These are phyloP conservation scores for Eleusine coracana DNA, from an alignment of 176 grass and related monocot genomes.

Conservation along the genomic window DNA sequence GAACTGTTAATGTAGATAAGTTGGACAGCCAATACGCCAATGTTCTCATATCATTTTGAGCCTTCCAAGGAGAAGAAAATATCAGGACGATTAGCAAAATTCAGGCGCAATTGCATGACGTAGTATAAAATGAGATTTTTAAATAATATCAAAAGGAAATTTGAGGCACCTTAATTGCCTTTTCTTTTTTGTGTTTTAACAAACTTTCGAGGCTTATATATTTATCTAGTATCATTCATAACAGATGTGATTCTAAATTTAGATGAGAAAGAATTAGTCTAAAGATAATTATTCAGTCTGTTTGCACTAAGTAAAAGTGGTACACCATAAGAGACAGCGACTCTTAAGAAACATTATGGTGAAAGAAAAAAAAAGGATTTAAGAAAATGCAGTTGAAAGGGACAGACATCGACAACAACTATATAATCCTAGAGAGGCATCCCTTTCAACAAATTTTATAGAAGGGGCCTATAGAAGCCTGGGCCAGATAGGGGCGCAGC, in stretches of 20 bases:
- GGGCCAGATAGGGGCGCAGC: too few relatives aligned
- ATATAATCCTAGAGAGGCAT: too few relatives aligned
- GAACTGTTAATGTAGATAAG: constrained; percentile 65
- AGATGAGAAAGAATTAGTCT: neutral
- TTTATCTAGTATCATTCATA: constrained; percentile 24
- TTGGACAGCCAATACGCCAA: constrained; percentile 81
- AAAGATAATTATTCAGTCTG: constrained; percentile 18
- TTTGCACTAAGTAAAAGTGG: constrained; percentile 25
- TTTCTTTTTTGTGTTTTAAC: constrained; percentile 17
- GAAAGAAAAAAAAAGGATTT: constrained; percentile 16
- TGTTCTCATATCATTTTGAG: constrained; percentile 58
- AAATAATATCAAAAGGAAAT: neutral
- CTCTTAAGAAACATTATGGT: constrained; percentile 26
- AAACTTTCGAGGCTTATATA: constrained; percentile 15
- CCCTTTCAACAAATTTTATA: too few relatives aligned
- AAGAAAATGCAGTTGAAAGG: too few relatives aligned
- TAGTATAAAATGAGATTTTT: constrained; percentile 34
- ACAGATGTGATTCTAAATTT: constrained; percentile 4
- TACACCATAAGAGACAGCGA: neutral
- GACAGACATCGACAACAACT: too few relatives aligned
- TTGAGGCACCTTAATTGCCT: constrained; percentile 13
- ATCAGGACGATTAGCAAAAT: constrained; percentile 30
- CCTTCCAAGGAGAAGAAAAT: constrained; percentile 51
- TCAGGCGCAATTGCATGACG: constrained; percentile 16
- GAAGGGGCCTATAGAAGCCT: too few relatives aligned